Evolutionary conservation across 2,329 filamentous ascomycete species (phyloP).

Genomic region (Pyrenochaeta sp.): DNA sequence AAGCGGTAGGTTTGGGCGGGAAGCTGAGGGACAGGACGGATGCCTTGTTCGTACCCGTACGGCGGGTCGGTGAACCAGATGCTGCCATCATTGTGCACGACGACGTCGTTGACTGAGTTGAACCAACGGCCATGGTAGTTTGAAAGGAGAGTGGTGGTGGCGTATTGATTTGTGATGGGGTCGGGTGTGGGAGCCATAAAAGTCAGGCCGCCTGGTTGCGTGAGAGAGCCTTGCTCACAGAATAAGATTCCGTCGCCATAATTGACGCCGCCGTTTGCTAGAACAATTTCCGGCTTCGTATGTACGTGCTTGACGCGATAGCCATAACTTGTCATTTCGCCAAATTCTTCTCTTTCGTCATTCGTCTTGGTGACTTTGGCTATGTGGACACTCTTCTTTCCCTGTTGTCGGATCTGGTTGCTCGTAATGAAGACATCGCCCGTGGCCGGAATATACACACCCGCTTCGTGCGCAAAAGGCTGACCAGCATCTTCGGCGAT

Average conservation of each 20-base stretch:
- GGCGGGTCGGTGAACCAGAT: conserved; percentile 59
- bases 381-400: conserved; percentile 26
- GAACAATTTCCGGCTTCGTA: conserved; percentile 8
- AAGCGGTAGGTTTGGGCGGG: conserved; percentile 50
- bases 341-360: conserved; percentile 7
- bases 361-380: conserved; percentile 17
- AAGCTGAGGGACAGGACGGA: conserved; percentile 31
- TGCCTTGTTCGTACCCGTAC: conserved; percentile 32
- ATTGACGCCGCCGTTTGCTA: conserved; percentile 42
- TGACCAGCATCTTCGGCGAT: conserved; percentile 67
- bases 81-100: conserved; percentile 50
- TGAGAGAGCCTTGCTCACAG: conserved; percentile 45
- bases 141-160: conserved; percentile 43
- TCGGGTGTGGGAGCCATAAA: conserved; percentile 32
- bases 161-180: conserved; percentile 10
- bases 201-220: conserved; percentile 38
- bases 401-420: conserved; percentile 38
- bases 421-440: conserved; percentile 51
- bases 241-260: conserved; percentile 42
- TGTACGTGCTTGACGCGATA: no score
- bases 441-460: conserved; percentile 45
- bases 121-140: conserved; percentile 55
- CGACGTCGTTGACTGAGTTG: conserved; percentile 52
- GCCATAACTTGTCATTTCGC: conserved; percentile 2
- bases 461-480: conserved; percentile 64